Conservation (phyloP, 2,329 filamentous ascomycete genomes). For the Trematosphaeria pertusa region DNA sequence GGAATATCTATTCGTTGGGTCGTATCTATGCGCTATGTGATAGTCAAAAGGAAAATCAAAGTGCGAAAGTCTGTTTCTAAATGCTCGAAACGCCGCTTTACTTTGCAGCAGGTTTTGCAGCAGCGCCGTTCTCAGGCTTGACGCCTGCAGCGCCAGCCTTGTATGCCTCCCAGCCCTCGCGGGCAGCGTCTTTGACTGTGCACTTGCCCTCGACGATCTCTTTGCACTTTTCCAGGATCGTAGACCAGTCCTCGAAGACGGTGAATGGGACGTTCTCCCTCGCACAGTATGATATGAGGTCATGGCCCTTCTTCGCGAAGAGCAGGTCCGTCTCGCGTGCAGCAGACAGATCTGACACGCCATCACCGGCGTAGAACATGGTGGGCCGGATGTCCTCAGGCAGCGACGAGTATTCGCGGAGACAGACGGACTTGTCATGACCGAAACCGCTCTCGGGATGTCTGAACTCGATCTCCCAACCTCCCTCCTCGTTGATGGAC, state of each 20-base stretch:
- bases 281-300: constrained; percentile 87
- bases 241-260: constrained; percentile 82
- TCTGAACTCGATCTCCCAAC: constrained; percentile 88
- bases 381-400: constrained; percentile 73
- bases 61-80: constrained; percentile 10
- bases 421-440: constrained; percentile 95
- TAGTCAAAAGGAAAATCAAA: neutral
- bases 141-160: constrained; percentile 54
- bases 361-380: constrained; percentile 94
- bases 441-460: constrained; percentile 84
- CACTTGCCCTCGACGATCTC: constrained; percentile 76
- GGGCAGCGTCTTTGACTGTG: constrained; percentile 73
- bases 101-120: constrained; percentile 19
- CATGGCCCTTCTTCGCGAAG: constrained; percentile 90
- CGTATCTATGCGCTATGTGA: constrained; percentile 15
- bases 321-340: constrained; percentile 91
- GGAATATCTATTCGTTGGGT: no score
- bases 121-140: constrained; percentile 4
- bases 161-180: constrained; percentile 56
- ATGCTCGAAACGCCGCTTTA: constrained; percentile 18
- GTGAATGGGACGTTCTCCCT: constrained; percentile 86
- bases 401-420: constrained; percentile 82
- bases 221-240: constrained; percentile 77
- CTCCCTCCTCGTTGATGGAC: constrained; percentile 80
- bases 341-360: constrained; percentile 89